These are phyloP conservation scores for Puccinia polysora DNA, from an alignment of 1,284 basidiomycete species.

Conservation along the genomic window DNA sequence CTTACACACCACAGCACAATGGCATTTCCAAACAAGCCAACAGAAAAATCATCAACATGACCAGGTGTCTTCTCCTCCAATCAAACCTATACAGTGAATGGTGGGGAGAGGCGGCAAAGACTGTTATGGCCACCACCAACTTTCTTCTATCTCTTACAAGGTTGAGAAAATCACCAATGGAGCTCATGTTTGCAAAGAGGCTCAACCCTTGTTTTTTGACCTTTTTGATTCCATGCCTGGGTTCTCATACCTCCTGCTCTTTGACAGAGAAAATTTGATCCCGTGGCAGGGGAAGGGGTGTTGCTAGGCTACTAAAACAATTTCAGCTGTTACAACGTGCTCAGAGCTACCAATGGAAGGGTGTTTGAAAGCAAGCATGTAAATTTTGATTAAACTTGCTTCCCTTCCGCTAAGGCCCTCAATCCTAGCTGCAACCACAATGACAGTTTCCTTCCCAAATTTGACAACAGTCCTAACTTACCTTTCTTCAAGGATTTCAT, in stretches of 20 bases:
- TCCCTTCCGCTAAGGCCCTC: background rate
- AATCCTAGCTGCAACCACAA: background rate
- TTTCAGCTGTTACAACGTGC: background rate
- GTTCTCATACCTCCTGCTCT: background rate
- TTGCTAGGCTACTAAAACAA: background rate
- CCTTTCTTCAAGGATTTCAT: background rate
- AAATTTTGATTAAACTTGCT: background rate
- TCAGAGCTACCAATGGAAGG: background rate
- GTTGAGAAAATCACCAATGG: background rate
- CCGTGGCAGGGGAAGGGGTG: background rate
- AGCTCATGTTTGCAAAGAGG: background rate
- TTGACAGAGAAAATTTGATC: background rate
- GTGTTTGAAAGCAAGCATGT: background rate
- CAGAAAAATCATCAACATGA: background rate
- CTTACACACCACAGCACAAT: background rate
- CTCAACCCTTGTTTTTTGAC: background rate
- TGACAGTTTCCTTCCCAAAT: background rate
- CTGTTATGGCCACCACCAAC: background rate
- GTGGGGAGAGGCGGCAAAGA: background rate
- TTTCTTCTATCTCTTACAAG: background rate
- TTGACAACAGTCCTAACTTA: background rate
- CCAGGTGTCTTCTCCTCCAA: background rate
- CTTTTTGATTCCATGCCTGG: background rate
- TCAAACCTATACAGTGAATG: background rate
- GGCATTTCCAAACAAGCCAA: background rate